Evolutionary conservation across 2,329 filamentous ascomycete species (phyloP), one percentile per base, ranked within the genome.

Genomic region (Venturia aucupariae): DNA sequence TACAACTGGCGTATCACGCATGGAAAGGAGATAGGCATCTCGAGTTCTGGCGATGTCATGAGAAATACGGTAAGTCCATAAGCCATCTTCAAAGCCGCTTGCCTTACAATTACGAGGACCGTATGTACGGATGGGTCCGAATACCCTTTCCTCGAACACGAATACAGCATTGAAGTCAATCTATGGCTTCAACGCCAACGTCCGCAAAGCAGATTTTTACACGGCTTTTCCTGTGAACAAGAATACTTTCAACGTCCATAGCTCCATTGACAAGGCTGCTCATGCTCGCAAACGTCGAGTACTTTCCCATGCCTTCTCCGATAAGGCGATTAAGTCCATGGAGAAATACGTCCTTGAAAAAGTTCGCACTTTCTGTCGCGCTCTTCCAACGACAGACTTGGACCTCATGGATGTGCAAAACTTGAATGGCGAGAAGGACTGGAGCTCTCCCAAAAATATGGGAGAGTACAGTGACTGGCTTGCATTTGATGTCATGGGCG

Each of bases 51-150:
- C 80, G 82, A 38, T 79, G 87, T 69, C 90, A 95, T 73, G 78
- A 86, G 69, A 81, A 82, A 71, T 92, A 95, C 70, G 89, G 89
- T 79, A 74, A 24, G 35, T 55, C 24, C 63, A 32, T 19, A 11
- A 38, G 13, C 54, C n/a, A 24, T n/a, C 10, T 19, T n/a, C 17
- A 13, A 32, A 51, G 2, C 4, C 15, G 5, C 15, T 13, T 66
- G 60, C 62, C 65, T 32, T 63, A 66, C 15, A 68, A 67, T 19
- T 46, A 54, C 1, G 2, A 66, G 84, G 85, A 69, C 77, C 80
- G n/a, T 74, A 86, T 61, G 88, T 93, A n/a, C 88, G 90, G 35
- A 90, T 88, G 68, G 89, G 88, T 0, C 90, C 90, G 55, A 90
- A 91, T 74, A 85, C 84, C 66, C 77, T 96, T 51, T 90, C 87